Conservation (phyloP, 192 early-diverging fungal genomes). For the Bifiguratus adelaidae region DNA sequence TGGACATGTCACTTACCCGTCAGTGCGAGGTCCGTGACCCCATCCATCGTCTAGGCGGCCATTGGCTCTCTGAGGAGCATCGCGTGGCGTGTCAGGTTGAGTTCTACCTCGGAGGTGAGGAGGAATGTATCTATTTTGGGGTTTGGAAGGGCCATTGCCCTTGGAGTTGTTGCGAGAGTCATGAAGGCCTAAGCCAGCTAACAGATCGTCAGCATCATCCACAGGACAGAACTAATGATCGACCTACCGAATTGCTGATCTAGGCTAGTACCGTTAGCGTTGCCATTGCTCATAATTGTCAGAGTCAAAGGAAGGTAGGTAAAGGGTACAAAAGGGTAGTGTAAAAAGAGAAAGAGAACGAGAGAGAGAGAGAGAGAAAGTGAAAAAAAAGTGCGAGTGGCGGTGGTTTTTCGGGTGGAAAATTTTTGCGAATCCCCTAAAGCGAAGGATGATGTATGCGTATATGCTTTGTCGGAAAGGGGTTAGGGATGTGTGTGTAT, state of each 20-base stretch:
- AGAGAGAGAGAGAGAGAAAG: too few relatives aligned
- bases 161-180: conserved; percentile 30
- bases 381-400: too few relatives aligned
- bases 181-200: conserved; percentile 65
- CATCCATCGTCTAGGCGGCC: not conserved
- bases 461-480: too few relatives aligned
- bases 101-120: conserved; percentile 33
- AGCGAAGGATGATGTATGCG: too few relatives aligned
- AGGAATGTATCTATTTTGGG: conserved; percentile 47
- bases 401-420: too few relatives aligned
- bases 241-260: conserved; percentile 61
- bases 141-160: conserved; percentile 10
- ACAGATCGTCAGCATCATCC: not conserved
- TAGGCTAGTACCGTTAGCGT: conserved; percentile 46
- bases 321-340: too few relatives aligned
- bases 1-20: not conserved
- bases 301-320: too few relatives aligned
- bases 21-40: not conserved
- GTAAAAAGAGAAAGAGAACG: too few relatives aligned
- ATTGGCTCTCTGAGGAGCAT: not conserved
- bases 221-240: not conserved
- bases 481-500: too few relatives aligned
- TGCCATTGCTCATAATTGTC: conserved; percentile 33
- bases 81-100: not conserved
- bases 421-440: too few relatives aligned